phyloP scores from a whole-genome alignment of 805 yeast species.

The Brettanomyces nanus region DNA sequence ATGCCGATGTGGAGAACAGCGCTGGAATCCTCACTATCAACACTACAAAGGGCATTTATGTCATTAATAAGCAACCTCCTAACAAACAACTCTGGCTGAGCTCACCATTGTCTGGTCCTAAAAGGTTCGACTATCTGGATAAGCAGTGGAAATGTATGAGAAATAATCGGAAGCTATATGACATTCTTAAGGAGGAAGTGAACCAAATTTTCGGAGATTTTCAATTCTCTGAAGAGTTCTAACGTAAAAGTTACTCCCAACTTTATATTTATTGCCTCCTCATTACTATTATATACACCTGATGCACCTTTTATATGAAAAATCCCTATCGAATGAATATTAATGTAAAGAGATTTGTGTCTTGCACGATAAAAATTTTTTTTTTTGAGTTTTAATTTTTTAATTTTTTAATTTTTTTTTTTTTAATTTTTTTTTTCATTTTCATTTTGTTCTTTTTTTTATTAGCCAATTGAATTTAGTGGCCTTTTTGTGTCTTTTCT shows the following conservation, averaged over 20 bases:
- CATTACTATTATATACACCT: too few species aligned
- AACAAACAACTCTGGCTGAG: constrained; percentile 95
- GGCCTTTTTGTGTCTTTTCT: too few species aligned
- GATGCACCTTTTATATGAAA: too few species aligned
- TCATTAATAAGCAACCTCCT: constrained; percentile 95
- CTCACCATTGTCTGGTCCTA: constrained; percentile 91
- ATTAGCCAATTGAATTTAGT: too few species aligned
- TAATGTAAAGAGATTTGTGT: too few species aligned
- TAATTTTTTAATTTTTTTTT: too few species aligned
- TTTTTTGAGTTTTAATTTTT: too few species aligned
- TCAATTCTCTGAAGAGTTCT: constrained; percentile 11
- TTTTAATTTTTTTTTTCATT: background rate
- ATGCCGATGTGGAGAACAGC: constrained; percentile 67
- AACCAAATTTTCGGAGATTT: constrained; percentile 18
- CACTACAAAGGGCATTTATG: constrained; percentile 75
- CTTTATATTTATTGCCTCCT: too few species aligned
- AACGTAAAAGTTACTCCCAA: too few species aligned
- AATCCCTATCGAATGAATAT: too few species aligned
- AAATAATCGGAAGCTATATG: constrained; percentile 43
- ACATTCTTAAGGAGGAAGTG: constrained; percentile 46
- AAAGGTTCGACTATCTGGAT: constrained; percentile 64
- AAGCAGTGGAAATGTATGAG: constrained; percentile 77
- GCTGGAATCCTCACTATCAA: constrained; percentile 76
- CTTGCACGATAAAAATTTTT: too few species aligned
- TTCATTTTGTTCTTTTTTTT: too few species aligned